Evolutionary conservation across 805 yeast species (phyloP).

Genomic region (Metschnikowia colocasiae): DNA sequence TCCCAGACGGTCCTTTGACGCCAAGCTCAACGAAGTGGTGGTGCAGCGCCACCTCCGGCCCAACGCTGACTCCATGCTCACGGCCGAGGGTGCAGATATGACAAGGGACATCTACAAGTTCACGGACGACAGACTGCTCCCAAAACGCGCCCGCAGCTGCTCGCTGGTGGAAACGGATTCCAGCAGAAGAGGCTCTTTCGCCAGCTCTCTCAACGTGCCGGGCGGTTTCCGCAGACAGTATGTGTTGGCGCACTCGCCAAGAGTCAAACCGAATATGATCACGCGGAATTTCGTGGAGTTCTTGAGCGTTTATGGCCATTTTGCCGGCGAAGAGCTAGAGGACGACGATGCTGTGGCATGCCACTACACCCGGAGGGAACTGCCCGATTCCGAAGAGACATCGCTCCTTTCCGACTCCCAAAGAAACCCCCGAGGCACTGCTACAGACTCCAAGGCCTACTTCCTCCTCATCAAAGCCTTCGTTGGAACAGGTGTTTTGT

Average conservation of each 20-base stretch:
- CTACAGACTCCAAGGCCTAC: slow-evolving; percentile 70
- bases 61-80: slow-evolving; percentile 10
- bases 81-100: slow-evolving; percentile 20
- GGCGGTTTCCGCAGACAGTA: slow-evolving; percentile 81
- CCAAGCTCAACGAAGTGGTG: slow-evolving; percentile 11
- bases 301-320: slow-evolving; percentile 75
- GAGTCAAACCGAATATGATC: slow-evolving; percentile 42
- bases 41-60: slow-evolving; percentile 15
- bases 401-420: slow-evolving; percentile 24
- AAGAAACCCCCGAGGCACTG: slow-evolving; percentile 47
- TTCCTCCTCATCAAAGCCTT: slow-evolving; percentile 69
- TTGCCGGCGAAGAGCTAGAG: slow-evolving; percentile 80
- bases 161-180: slow-evolving; percentile 14
- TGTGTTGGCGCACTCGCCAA: slow-evolving; percentile 30
- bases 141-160: slow-evolving; percentile 14
- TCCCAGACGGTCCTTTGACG: background rate
- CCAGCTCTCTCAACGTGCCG: slow-evolving; percentile 69
- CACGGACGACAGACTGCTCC: slow-evolving; percentile 9
- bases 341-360: slow-evolving; percentile 59
- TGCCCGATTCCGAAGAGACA: slow-evolving; percentile 32
- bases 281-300: slow-evolving; percentile 76
- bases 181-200: slow-evolving; percentile 54
- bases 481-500: slow-evolving; percentile 73
- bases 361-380: slow-evolving; percentile 28
- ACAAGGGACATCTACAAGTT: slow-evolving; percentile 17